Conservation (phyloP, 2,329 filamentous ascomycete species). For the Alternaria metachromatica region DNA sequence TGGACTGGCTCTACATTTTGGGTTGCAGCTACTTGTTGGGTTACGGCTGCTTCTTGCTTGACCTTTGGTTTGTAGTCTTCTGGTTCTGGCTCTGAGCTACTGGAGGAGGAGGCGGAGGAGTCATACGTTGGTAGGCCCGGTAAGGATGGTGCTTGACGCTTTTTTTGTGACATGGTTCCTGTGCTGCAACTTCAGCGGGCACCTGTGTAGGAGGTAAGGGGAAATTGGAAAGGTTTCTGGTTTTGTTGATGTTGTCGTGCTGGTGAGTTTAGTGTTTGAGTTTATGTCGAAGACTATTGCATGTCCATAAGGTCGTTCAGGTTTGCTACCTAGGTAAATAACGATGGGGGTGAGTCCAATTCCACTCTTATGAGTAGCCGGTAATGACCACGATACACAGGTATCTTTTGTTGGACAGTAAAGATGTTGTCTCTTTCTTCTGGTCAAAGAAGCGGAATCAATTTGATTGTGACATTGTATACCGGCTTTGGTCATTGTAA, state of each 20-base stretch:
- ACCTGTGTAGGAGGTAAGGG: no score
- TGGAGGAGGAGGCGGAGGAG: background rate
- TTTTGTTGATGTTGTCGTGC: no score
- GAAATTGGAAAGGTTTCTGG: no score
- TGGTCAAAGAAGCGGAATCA: background rate
- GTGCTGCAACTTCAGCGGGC: background rate
- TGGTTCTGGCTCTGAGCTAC: background rate
- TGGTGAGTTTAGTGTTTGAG: no score
- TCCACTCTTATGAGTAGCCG: no score
- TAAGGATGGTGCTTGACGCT: background rate
- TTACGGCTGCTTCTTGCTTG: background rate
- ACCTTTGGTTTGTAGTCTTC: background rate
- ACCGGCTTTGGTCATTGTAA: background rate
- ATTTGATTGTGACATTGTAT: background rate
- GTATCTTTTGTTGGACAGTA: background rate
- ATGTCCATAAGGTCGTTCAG: background rate
- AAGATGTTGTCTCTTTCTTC: background rate
- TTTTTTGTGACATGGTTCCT: background rate
- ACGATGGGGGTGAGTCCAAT: background rate
- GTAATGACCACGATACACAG: background rate
- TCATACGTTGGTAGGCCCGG: background rate
- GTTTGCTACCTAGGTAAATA: background rate
- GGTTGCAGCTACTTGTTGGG: background rate
- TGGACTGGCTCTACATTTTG: background rate
- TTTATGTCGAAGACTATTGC: no score